Evolutionary conservation across 2,329 filamentous ascomycete genomes (phyloP).

Genomic region (Neofusicoccum kwambonambiense): DNA sequence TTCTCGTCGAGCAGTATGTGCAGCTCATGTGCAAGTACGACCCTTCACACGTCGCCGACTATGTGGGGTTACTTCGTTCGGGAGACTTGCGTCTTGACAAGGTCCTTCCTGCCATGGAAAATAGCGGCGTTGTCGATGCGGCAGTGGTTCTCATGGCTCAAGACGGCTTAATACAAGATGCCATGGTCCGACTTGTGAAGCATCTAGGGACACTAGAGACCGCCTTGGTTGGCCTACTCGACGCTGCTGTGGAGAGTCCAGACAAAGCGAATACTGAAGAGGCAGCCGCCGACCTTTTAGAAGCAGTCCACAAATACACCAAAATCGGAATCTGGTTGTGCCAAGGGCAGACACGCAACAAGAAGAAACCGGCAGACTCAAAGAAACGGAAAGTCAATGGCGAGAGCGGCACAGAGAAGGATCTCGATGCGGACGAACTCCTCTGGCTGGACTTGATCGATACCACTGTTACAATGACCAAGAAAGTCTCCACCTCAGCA

Average conservation of each 20-base stretch:
- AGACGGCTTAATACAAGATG: constrained; percentile 78
- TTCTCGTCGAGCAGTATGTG: constrained; percentile 69
- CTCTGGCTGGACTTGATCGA: constrained; percentile 68
- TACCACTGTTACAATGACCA: constrained; percentile 56
- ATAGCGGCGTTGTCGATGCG: constrained; percentile 85
- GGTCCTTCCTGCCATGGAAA: constrained; percentile 83
- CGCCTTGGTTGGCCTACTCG: constrained; percentile 71
- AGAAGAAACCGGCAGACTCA: constrained; percentile 26
- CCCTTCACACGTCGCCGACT: constrained; percentile 78
- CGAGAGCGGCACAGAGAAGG: constrained; percentile 50
- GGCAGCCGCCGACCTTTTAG: constrained; percentile 70
- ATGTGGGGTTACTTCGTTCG: constrained; percentile 72
- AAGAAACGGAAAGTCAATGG: constrained; percentile 31
- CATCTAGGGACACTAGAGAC: constrained; percentile 79
- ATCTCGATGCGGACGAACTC: constrained; percentile 59
- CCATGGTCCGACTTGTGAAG: constrained; percentile 79
- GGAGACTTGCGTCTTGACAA: constrained; percentile 76
- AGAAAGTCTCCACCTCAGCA: constrained; percentile 46
- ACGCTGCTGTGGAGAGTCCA: constrained; percentile 57
- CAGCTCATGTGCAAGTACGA: constrained; percentile 89
- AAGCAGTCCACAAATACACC: constrained; percentile 81
- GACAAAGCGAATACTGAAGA: constrained; percentile 61
- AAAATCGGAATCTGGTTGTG: constrained; percentile 96
- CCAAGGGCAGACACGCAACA: constrained; percentile 73
- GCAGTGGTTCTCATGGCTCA: constrained; percentile 87